Evolutionary conservation across 2,329 filamentous ascomycete genomes (phyloP).

Genomic region (Fusarium begoniae): DNA sequence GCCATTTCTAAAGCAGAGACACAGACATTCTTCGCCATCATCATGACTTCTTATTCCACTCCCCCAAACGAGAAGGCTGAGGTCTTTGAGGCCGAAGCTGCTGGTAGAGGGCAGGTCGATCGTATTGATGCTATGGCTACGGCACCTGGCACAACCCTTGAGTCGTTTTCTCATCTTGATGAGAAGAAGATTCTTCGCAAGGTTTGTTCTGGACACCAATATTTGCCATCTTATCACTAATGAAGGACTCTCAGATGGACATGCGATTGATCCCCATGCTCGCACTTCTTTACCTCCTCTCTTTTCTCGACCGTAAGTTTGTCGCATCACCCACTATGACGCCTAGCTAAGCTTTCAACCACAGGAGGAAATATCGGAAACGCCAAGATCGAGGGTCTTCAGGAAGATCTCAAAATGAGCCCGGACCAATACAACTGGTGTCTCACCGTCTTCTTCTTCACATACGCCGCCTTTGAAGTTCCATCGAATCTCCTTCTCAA

Average conservation of each 20-base stretch:
- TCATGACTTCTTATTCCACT: constrained; percentile 30
- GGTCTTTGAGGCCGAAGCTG: constrained; percentile 36
- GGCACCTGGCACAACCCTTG: constrained; percentile 31
- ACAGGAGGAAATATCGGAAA: constrained; percentile 70
- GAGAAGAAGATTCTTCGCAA: constrained; percentile 69
- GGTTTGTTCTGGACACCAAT: constrained; percentile 39
- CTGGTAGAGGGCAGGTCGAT: constrained; percentile 12
- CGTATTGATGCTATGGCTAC: constrained; percentile 22
- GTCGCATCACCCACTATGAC: neutral
- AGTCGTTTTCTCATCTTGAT: constrained; percentile 42
- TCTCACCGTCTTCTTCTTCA: constrained; percentile 78
- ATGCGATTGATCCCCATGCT: constrained; percentile 67
- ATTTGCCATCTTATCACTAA: neutral
- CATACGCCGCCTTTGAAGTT: constrained; percentile 79
- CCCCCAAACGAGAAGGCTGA: constrained; percentile 34
- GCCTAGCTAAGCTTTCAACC: neutral
- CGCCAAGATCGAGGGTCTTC: constrained; percentile 70
- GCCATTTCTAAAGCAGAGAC: neutral
- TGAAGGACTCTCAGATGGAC: constrained; percentile 55
- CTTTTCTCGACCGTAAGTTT: constrained; percentile 68
- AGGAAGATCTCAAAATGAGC: constrained; percentile 65
- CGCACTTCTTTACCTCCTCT: constrained; percentile 73
- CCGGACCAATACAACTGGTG: constrained; percentile 76
- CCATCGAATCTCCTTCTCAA: constrained; percentile 84
- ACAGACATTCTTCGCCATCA: neutral